phyloP scores from a whole-genome alignment of 1,139 yeast species.

The Suhomyces bokatorum region DNA sequence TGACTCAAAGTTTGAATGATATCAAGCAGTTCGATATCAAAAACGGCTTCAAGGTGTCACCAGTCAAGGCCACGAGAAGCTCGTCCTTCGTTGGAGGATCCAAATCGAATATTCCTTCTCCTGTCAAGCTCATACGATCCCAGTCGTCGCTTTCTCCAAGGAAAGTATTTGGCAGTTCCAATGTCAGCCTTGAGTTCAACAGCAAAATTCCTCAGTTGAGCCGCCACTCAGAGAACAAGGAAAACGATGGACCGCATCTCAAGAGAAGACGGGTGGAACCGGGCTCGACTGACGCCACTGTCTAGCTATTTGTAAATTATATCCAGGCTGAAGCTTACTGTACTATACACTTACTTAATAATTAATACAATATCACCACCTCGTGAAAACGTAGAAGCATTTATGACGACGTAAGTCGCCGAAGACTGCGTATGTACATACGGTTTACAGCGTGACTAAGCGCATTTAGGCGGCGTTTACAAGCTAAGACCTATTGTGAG shows the following conservation, averaged over 20 bases:
- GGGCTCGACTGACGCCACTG: not conserved
- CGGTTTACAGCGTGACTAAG: no score
- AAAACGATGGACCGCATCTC: slow-evolving; percentile 13
- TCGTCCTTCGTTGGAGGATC: not conserved
- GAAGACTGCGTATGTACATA: not conserved
- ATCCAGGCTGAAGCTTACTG: not conserved
- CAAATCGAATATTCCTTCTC: slow-evolving; percentile 10
- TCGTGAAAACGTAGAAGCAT: not conserved
- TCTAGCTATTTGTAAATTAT: slow-evolving; percentile 2
- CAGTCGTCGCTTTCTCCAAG: slow-evolving; percentile 5
- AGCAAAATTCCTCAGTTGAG: slow-evolving; percentile 13
- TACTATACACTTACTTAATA: slow-evolving; percentile 1
- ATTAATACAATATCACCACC: not conserved
- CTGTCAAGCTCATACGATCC: slow-evolving; percentile 1
- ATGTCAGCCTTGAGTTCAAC: not conserved
- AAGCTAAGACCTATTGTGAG: no score
- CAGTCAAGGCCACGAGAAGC: slow-evolving; percentile 4
- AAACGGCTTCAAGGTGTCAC: slow-evolving; percentile 13
- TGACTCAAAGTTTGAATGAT: slow-evolving; percentile 14
- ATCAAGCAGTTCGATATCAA: slow-evolving; percentile 16
- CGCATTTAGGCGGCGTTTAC: no score
- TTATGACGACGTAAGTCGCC: not conserved
- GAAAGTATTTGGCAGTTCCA: not conserved
- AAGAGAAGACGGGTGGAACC: slow-evolving; percentile 14
- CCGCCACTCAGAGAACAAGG: slow-evolving; percentile 14